Evolutionary conservation across 371 early-diverging fungal species (phyloP), one percentile per base, ranked within the genome.

Genomic region (Scutellospora calospora): DNA sequence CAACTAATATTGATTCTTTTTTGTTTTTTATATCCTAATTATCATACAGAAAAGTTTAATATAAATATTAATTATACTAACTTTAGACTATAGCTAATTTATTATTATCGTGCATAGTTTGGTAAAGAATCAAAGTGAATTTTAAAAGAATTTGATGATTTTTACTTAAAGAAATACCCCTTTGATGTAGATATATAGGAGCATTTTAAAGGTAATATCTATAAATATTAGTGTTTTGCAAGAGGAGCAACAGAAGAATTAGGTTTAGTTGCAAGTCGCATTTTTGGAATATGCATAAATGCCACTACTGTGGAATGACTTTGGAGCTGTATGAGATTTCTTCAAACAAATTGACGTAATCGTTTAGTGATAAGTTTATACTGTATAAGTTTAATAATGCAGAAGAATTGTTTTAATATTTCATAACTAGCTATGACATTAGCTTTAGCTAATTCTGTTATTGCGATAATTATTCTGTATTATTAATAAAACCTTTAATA

Each of bases 211-310:
- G 27, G 27, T 49, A 52, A 71, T 51, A 71, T 71, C 49, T 22
- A 22, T 27, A 8, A 52, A 27, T 71, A 49, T 45, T 71, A 52
- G 52, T 41, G 51, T 9, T 72, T 22, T 41, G 52, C 29, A 11
- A 41, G 20, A 5, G 25, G 5, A 27, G 20, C 27, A 38, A 45
- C n/a, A 45, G 8, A 38, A 45, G 71, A 71, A 51, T n/a, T 72
- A 6, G 45, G 16, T 27, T 14, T 22, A 29, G 22, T 72, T 29
- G 73, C 73, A 51, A 25, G 18, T 51, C 25, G 22, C 1, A 29
- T 72, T 72, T 72, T 72, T 72, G 54, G 73, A 1, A 72, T 72
- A 5, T 72, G 73, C 41, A 11, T 54, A 51, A 72, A 72, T 54
- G 54, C 33, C 20, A 18, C 54, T 54, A 1, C 73, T 29, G 29